Percentiles rank a stretch among this genome's conserved stretches.
These are phyloP conservation scores for Hawksworthiomyces lignivorus DNA, from an alignment of 2,329 filamentous ascomycete genomes.

Conservation along the genomic window DNA sequence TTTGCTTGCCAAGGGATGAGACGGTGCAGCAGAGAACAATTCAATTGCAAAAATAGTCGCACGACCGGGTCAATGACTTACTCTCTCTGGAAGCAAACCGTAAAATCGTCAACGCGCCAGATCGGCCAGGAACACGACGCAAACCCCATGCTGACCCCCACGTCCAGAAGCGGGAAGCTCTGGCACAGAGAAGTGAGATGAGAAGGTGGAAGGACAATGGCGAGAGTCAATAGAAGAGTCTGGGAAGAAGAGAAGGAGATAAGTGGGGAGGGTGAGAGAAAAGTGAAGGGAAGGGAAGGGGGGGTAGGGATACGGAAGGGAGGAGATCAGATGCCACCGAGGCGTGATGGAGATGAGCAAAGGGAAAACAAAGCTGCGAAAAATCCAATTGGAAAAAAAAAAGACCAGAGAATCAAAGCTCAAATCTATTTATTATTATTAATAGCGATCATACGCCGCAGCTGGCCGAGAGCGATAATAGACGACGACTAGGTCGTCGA, in stretches of 20 bases:
- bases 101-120: constrained; percentile 59
- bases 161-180: constrained; percentile 5
- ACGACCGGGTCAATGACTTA: constrained; percentile 34
- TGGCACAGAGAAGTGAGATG: background rate
- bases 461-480: no score
- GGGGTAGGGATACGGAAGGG: background rate
- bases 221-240: background rate
- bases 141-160: constrained; percentile 35
- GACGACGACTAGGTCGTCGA: no score
- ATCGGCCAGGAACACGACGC: constrained; percentile 49
- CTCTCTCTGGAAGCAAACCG: constrained; percentile 58
- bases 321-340: background rate
- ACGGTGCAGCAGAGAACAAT: no score
- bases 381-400: background rate
- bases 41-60: background rate
- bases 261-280: background rate
- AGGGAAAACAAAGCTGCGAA: background rate
- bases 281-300: background rate
- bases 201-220: background rate
- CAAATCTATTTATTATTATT: no score
- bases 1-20: no score
- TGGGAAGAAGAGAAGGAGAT: background rate
- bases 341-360: background rate
- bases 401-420: background rate
- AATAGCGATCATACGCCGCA: no score